Base-by-base conservation (phyloP, 1,284 basidiomycete genomes). In the Cutaneotrichosporon daszewskae region DNA sequence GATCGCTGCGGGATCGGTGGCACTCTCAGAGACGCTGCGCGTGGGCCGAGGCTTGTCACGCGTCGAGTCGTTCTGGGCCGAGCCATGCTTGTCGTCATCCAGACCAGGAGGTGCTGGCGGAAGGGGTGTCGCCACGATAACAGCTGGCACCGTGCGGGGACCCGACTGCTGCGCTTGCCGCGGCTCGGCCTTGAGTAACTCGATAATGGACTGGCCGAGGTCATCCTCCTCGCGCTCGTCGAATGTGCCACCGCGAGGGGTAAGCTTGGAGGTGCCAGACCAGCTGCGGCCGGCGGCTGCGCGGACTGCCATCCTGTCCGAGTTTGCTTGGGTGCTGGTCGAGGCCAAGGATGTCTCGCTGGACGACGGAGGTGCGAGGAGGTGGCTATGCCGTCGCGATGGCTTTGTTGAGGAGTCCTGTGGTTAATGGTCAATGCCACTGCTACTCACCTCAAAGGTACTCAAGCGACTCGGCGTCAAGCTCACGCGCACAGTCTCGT, bases 401-500 rank as follows among this genome's bases (percentile, higher is more conserved):
- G 29, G 8, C 19, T n/a, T 22, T 25, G 17, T 13, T 26, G 24
- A n/a, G 35, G n/a, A 37, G 7, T n/a, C 26, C n/a, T 37, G 9
- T 4, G 11, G n/a, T 40, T 20, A 34, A n/a, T 4, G 9, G 3
- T 8, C 32, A 18, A 22, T 9, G 12, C 9, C 23, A 8, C 25
- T 25, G 8, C 23, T 9, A 58, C 73, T 67, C 71, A 90, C 90
- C 76, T 92, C 88, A 78, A 91, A 90, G 29, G 82, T 86, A 68
- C 82, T 85, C 44, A 95, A 74, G 40, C 90, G 77, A 72, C 92
- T 85, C 45, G 92, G 92, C 22, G 92, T 97, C 49, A 96, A 76
- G 37, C 89, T 94, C 58, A 97, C 84, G 68, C 91, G 94, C 83
- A 92, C 86, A 9, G 90, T 94, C 43, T 84, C 76, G 43, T 83